Conservation (phyloP, 345 rosid genomes). For the Aquilaria malaccensis region DNA sequence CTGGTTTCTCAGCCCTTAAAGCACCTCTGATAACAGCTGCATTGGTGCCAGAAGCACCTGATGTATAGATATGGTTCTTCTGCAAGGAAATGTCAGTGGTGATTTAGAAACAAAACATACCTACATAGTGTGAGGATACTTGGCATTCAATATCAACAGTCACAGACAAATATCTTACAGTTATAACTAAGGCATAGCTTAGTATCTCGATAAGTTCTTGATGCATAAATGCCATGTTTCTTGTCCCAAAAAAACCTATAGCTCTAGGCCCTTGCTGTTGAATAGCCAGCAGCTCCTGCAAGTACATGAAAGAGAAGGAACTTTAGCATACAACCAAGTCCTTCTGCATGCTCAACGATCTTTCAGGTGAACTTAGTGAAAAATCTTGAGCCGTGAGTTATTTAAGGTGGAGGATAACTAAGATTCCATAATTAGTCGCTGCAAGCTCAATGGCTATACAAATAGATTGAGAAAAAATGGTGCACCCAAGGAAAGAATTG, state of each 20-base stretch:
- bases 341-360: not conserved
- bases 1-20: conserved; percentile 90
- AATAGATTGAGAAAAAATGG: no score
- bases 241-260: conserved; percentile 93
- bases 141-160: not conserved
- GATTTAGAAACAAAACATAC: conserved; percentile 15
- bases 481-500: not conserved
- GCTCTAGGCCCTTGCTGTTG: conserved; percentile 98
- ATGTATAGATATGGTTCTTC: conserved; percentile 97
- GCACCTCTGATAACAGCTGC: conserved; percentile 99
- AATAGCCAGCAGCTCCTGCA: conserved; percentile 94
- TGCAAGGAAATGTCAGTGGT: conserved; percentile 28
- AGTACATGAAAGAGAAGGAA: conserved; percentile 1
- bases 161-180: conserved; percentile 46
- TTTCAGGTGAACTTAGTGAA: no score
- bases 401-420: no score
- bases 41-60: conserved; percentile 98
- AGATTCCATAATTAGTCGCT: no score
- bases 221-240: conserved; percentile 99
- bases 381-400: no score
- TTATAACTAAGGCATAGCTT: conserved; percentile 98
- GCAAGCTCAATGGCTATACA: no score
- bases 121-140: not conserved
- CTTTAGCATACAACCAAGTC: conserved; percentile 6
- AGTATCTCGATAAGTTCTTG: conserved; percentile 98